A percentile compares a stretch with the other conserved stretches of the same genome.
phyloP scores from a whole-genome alignment of 768 basidiomycete species.

The Clitopilus hobsonii region DNA sequence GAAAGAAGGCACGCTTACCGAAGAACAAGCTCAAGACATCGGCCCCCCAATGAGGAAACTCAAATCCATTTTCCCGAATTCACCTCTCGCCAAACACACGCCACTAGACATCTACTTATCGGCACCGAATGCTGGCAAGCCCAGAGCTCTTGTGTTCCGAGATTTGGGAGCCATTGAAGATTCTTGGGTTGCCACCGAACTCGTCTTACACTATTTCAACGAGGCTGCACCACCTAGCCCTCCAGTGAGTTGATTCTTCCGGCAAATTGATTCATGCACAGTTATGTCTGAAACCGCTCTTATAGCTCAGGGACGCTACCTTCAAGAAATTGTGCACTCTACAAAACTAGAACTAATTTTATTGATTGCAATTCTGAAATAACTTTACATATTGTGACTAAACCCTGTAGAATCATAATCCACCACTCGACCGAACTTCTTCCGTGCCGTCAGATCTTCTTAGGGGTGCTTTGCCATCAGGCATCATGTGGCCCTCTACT shows the following conservation, averaged over 20 bases:
- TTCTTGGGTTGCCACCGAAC: slow-evolving; percentile 72
- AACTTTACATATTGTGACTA: too few relatives aligned
- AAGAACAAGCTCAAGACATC: slow-evolving; percentile 52
- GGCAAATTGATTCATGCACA: background rate
- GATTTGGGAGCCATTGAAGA: slow-evolving; percentile 71
- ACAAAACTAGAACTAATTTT: too few relatives aligned
- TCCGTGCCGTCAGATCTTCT: background rate
- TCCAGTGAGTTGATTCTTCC: slow-evolving; percentile 39
- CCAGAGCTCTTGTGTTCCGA: slow-evolving; percentile 57
- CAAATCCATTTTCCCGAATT: slow-evolving; percentile 72
- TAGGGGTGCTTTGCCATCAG: background rate
- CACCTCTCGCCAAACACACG: slow-evolving; percentile 59
- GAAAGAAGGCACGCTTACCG: slow-evolving; percentile 47
- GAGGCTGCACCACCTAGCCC: slow-evolving; percentile 68
- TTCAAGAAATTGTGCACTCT: background rate
- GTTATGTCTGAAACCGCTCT: background rate
- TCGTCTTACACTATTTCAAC: slow-evolving; percentile 66
- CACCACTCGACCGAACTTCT: background rate
- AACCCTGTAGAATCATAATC: too few relatives aligned
- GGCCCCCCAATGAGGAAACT: slow-evolving; percentile 66
- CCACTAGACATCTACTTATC: slow-evolving; percentile 68
- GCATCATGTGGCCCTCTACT: background rate
- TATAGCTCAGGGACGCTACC: background rate
- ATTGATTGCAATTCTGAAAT: too few relatives aligned
- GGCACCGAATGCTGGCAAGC: slow-evolving; percentile 46